Evolutionary conservation across 768 basidiomycete species (phyloP).

Genomic region (Collybia sp.): DNA sequence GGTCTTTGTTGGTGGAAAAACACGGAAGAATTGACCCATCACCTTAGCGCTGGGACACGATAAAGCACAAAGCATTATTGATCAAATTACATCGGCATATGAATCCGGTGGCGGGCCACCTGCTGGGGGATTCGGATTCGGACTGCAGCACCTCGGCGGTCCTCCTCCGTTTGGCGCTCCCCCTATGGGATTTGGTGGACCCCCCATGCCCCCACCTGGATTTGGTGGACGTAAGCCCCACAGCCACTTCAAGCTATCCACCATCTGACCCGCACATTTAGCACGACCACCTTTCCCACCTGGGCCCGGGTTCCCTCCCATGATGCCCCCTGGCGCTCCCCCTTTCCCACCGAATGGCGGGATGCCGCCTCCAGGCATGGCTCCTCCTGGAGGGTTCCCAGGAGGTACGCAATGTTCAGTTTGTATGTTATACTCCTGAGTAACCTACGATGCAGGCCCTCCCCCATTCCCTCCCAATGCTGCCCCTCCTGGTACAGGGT

Average conservation of each 20-base stretch:
- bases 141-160: slow-evolving; percentile 70
- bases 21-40: slow-evolving; percentile 8
- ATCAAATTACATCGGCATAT: slow-evolving; percentile 94
- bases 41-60: slow-evolving; percentile 80
- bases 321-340: slow-evolving; percentile 53
- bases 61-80: slow-evolving; percentile 97
- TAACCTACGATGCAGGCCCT: slow-evolving; percentile 13
- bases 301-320: slow-evolving; percentile 49
- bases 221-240: slow-evolving; percentile 48
- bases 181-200: slow-evolving; percentile 42
- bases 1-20: neutral
- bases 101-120: slow-evolving; percentile 84
- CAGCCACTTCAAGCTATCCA: slow-evolving; percentile 1
- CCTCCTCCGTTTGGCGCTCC: slow-evolving; percentile 47
- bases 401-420: slow-evolving; percentile 34
- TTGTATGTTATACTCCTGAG: slow-evolving; percentile 6
- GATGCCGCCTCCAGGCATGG: slow-evolving; percentile 40
- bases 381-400: slow-evolving; percentile 33
- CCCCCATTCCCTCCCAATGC: slow-evolving; percentile 51
- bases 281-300: slow-evolving; percentile 72
- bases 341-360: slow-evolving; percentile 69
- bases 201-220: slow-evolving; percentile 44
- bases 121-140: slow-evolving; percentile 84
- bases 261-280: slow-evolving; percentile 17
- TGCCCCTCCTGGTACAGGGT: slow-evolving; percentile 34